Conservation (phyloP, 2,329 filamentous ascomycete genomes). For the Colletotrichum higginsianum region DNA sequence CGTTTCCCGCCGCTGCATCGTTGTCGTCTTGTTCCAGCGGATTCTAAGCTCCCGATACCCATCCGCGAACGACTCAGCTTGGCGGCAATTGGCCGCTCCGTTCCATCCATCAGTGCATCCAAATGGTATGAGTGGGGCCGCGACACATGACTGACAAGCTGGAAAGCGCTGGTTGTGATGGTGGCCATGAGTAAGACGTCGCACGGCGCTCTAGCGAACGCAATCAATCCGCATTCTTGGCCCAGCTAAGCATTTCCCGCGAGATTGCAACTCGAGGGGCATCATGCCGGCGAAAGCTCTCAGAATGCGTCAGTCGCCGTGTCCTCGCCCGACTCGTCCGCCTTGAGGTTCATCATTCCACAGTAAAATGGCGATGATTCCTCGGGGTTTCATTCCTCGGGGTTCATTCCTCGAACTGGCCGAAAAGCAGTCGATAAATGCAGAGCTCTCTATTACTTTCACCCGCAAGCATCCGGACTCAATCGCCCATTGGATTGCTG, state of each 20-base stretch:
- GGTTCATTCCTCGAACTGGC: slow-evolving; percentile 24
- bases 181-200: slow-evolving; percentile 19
- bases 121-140: neutral
- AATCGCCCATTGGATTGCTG: neutral
- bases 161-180: neutral
- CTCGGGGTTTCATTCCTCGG: slow-evolving; percentile 25
- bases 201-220: slow-evolving; percentile 14
- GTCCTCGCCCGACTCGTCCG: slow-evolving; percentile 13
- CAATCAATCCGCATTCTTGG: slow-evolving; percentile 29
- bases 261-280: slow-evolving; percentile 13
- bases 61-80: slow-evolving; percentile 19
- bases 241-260: slow-evolving; percentile 18
- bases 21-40: slow-evolving; percentile 3
- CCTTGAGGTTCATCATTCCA: slow-evolving; percentile 21
- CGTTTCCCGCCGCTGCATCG: slow-evolving; percentile 20
- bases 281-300: slow-evolving; percentile 22
- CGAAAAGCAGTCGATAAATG: neutral
- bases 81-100: slow-evolving; percentile 14
- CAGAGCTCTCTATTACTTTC: neutral
- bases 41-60: slow-evolving; percentile 7
- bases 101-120: slow-evolving; percentile 4
- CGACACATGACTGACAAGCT: neutral
- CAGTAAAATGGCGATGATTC: slow-evolving; percentile 24
- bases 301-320: neutral
- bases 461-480: neutral